Percentiles rank a stretch among this genome's conserved stretches.
These are phyloP conservation scores for Vaccinium darrowii DNA, from an alignment of 148 eudicot genomes.

Conservation along the genomic window DNA sequence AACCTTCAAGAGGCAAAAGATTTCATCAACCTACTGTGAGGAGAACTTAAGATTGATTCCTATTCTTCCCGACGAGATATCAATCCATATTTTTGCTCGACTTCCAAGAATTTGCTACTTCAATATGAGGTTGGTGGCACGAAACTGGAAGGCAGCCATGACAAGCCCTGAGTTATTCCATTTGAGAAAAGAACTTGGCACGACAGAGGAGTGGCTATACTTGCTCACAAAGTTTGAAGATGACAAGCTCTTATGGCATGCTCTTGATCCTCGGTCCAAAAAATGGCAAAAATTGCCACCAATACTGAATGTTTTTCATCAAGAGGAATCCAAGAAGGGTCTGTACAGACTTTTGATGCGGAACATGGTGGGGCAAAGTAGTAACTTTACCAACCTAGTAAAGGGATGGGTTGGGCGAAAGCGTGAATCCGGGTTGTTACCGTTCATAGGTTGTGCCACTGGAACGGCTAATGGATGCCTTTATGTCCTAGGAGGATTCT, in stretches of 20 bases:
- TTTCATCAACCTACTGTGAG: slow-evolving; percentile 44
- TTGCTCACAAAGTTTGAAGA: slow-evolving; percentile 54
- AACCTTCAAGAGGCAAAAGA: slow-evolving; percentile 63
- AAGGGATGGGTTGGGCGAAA: slow-evolving; percentile 72
- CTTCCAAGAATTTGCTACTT: slow-evolving; percentile 63
- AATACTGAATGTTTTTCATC: slow-evolving; percentile 52
- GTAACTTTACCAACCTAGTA: slow-evolving; percentile 57
- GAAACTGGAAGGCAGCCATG: slow-evolving; percentile 72
- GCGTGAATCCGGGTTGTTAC: slow-evolving; percentile 44
- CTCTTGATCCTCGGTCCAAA: slow-evolving; percentile 74
- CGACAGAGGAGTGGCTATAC: slow-evolving; percentile 85
- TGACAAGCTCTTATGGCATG: slow-evolving; percentile 62
- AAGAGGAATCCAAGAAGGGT: slow-evolving; percentile 47
- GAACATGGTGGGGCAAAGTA: slow-evolving; percentile 53
- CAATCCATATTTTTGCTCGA: slow-evolving; percentile 87
- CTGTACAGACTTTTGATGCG: slow-evolving; percentile 45
- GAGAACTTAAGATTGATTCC: slow-evolving; percentile 71
- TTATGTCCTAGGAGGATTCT: slow-evolving; percentile 80
- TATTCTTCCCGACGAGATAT: slow-evolving; percentile 83
- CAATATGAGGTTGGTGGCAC: slow-evolving; percentile 62
- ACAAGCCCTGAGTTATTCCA: slow-evolving; percentile 53
- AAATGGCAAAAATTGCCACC: slow-evolving; percentile 77
- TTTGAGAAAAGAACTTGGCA: slow-evolving; percentile 66
- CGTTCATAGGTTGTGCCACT: slow-evolving; percentile 79
- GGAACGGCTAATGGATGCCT: slow-evolving; percentile 77